These are phyloP conservation scores for Ustilago crameri DNA, from an alignment of 1,284 basidiomycete species.

Conservation along the genomic window DNA sequence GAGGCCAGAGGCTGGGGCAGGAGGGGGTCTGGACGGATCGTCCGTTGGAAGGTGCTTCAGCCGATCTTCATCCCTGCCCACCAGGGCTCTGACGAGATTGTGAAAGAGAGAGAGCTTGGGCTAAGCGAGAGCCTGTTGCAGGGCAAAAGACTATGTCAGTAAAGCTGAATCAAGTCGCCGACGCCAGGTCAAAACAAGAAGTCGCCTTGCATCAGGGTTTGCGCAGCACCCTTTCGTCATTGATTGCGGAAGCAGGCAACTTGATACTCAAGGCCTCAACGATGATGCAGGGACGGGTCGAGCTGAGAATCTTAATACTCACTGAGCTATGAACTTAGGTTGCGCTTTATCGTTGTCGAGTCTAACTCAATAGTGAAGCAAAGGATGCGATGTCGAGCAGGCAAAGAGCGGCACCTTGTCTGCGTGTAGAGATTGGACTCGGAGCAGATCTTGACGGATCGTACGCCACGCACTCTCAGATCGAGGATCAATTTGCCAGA, in stretches of 20 bases:
- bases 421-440: too few species aligned
- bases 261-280: background rate
- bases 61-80: slow-evolving; percentile 23
- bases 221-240: background rate
- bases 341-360: slow-evolving; percentile 8
- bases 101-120: slow-evolving; percentile 1
- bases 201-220: background rate
- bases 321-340: slow-evolving; percentile 15
- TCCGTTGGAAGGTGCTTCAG: slow-evolving; percentile 9
- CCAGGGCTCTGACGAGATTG: background rate
- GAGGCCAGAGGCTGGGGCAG: too few species aligned
- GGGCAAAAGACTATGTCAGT: background rate
- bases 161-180: background rate
- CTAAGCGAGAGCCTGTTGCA: background rate
- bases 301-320: slow-evolving; percentile 3
- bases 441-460: background rate
- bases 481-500: background rate
- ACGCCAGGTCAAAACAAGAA: background rate
- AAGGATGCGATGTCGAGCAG: slow-evolving; percentile 3
- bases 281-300: background rate
- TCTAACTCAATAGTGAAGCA: slow-evolving; percentile 15
- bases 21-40: background rate
- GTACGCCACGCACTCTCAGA: too few species aligned
- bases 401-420: background rate
- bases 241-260: background rate